Conservation (phyloP, 345 rosid genomes). For the Aquilaria yunnanensis region DNA sequence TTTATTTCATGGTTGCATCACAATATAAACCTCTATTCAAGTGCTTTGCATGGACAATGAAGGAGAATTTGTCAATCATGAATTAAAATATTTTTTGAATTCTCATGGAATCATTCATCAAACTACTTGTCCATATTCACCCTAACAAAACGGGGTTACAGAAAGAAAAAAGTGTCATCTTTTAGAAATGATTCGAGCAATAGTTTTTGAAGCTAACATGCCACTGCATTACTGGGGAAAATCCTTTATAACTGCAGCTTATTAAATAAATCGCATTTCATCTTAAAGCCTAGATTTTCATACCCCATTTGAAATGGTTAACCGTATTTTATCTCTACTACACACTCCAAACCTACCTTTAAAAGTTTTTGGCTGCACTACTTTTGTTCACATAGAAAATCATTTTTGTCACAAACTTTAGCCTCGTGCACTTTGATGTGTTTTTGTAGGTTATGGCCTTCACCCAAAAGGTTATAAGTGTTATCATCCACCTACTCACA, state of each 20-base stretch:
- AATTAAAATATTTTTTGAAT: no score
- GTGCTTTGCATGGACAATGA: no score
- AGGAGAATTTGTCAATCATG: neutral
- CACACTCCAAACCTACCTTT: neutral
- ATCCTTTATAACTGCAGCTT: neutral
- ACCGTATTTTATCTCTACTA: neutral
- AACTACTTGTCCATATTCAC: slow-evolving; percentile 1
- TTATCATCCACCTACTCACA: no score
- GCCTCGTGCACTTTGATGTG: neutral
- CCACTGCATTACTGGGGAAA: neutral
- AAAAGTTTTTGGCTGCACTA: neutral
- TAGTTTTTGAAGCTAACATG: neutral
- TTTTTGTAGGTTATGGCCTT: neutral
- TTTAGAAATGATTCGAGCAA: neutral
- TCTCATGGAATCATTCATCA: neutral
- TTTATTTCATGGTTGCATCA: neutral
- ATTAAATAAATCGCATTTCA: neutral
- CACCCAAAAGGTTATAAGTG: slow-evolving; percentile 12
- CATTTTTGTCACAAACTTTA: neutral
- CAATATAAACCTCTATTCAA: neutral
- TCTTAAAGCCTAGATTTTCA: neutral
- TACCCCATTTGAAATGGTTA: neutral
- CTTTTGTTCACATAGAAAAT: neutral
- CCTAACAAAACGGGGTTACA: neutral
- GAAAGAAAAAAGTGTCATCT: neutral